Conservation (phyloP, 139 green algal species). For the Chlorella sp. region DNA sequence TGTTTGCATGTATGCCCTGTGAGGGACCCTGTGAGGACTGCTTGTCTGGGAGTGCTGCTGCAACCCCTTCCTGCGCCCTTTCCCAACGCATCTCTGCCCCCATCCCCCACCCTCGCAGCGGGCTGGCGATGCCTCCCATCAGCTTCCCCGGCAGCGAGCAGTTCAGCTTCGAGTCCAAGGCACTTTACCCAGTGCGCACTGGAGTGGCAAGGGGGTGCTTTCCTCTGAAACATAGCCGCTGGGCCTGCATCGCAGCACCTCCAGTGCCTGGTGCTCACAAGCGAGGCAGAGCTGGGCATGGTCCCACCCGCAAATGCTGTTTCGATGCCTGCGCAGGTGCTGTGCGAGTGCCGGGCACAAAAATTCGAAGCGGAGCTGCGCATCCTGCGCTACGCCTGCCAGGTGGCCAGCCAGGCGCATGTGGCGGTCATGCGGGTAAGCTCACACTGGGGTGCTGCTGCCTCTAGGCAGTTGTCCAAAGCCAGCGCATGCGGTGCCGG, state of each 20-base stretch:
- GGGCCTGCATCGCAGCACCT: too few relatives aligned
- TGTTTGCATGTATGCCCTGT: too few relatives aligned
- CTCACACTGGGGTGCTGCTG: neutral
- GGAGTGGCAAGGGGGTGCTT: neutral
- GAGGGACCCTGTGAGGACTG: too few relatives aligned
- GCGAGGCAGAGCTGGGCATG: neutral
- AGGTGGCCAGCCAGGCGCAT: slow-evolving; percentile 68
- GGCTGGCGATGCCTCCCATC: slow-evolving; percentile 31
- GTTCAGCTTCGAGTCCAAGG: slow-evolving; percentile 53
- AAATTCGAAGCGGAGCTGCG: slow-evolving; percentile 79
- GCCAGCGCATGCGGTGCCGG: too few relatives aligned
- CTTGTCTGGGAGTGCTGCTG: too few relatives aligned
- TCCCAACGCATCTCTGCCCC: neutral
- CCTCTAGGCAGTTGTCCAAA: neutral
- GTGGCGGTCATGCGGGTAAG: slow-evolving; percentile 64
- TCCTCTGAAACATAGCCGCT: neutral
- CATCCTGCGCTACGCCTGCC: slow-evolving; percentile 77
- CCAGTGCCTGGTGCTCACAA: neutral
- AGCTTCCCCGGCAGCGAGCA: slow-evolving; percentile 62
- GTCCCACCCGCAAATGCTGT: neutral
- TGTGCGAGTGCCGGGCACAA: slow-evolving; percentile 61
- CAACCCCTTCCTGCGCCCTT: neutral
- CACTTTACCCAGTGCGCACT: slow-evolving; percentile 42
- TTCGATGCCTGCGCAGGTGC: slow-evolving; percentile 29
- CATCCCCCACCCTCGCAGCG: slow-evolving; percentile 33